Evolutionary conservation across 306 rosid genomes (phyloP).

Genomic region (Vachellia collinsii): DNA sequence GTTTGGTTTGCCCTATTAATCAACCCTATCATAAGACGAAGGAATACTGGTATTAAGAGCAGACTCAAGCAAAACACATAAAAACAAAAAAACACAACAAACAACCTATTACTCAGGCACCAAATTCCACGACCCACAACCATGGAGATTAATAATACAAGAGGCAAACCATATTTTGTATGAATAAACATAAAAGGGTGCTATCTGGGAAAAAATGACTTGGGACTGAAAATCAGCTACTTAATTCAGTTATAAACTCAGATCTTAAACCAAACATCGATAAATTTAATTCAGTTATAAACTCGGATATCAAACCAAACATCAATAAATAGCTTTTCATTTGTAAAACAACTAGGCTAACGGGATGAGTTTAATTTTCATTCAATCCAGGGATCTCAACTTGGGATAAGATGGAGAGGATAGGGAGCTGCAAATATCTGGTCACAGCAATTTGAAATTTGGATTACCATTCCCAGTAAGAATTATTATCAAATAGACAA

Average conservation of each 20-base stretch:
- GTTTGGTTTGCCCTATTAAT: too few species aligned
- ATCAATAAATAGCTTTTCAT: neutral
- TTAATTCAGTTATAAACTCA: slow-evolving; percentile 55
- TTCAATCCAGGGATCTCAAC: neutral
- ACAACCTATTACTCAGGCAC: neutral
- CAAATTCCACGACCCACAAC: neutral
- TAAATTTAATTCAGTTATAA: slow-evolving; percentile 59
- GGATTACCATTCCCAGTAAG: neutral
- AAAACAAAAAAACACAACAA: neutral
- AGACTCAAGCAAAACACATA: neutral
- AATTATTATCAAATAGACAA: neutral
- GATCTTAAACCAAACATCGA: neutral
- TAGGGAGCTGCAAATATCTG: neutral
- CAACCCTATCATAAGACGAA: neutral
- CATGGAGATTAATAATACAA: neutral
- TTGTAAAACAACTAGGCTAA: neutral
- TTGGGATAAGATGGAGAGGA: neutral
- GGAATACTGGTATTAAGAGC: neutral
- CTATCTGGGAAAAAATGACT: neutral
- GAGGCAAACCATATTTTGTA: neutral
- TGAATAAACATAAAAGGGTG: neutral
- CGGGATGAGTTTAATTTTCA: neutral
- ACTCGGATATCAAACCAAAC: slow-evolving; percentile 9
- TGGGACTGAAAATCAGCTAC: neutral
- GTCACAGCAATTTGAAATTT: neutral